Evolutionary conservation across 176 grass and related monocot genomes (phyloP), one percentile per base, ranked within the genome.

Genomic region (Luzula sylvatica): DNA sequence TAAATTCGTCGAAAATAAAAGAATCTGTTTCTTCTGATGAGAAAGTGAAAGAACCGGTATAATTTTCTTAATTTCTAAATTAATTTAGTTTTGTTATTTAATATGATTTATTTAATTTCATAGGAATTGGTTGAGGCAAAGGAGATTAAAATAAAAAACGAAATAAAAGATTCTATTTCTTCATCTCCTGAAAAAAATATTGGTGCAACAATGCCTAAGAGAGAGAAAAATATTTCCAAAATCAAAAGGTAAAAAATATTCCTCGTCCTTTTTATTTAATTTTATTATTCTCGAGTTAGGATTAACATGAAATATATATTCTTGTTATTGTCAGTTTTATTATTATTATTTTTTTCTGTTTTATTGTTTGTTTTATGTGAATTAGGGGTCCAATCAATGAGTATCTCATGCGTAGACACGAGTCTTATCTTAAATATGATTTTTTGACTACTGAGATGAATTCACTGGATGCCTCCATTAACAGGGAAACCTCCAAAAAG

Each of bases 401-500:
- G 60, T 48, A 64, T 26, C 60, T 64, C 29, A 42, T 50, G 14
- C 60, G 47, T 48, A 64, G 60, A 24, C 60, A 64, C 43, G 60
- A 48, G 47, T 64, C 60, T 64, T 8, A 64, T 64, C 60, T 64
- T 64, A 50, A 64, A 64, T 64, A 47, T 47, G 60, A 64, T 64
- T 64, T 28, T 64, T 16, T 64, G 60, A 64, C 60, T 64, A 42
- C 8, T 64, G 60, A 64, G 60, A 35, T 35, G 30, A 20, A 47
- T 64, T 64, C 60, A 64, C 44, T 64, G 60, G 60, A 64, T 64
- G 43, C 43, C 26, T 64, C 60, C 60, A 64, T 42, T 50, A 64
- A 64, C 60, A 64, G 60, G 60, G 60, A 49, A 49, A 45, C 25
- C 29, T 39, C 16, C 26, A 22, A 50, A 64, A 64, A 64, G 60